Base-by-base conservation (phyloP, 352 stramenopile species). In the Globisporangium recalcitrans region DNA sequence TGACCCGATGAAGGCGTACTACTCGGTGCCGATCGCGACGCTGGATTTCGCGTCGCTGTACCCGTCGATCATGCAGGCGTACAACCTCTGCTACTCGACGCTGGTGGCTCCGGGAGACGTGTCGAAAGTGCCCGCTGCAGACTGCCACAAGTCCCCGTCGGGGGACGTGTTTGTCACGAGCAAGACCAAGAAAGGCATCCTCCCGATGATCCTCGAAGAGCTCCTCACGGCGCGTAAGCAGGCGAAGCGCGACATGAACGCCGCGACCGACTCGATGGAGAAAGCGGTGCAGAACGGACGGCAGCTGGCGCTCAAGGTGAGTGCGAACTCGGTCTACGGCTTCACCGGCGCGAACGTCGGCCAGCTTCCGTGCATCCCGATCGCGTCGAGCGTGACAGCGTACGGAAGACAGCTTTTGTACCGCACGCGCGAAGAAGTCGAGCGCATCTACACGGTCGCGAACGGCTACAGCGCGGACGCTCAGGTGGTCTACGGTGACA, bases 31-130 rank as follows among this genome's bases (percentile, higher is more conserved):
- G 11, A 99, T 99, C 72, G 96, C 97, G 19, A 99, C 97, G 47
- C 73, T 99, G 54, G 98, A 99, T 93, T 99, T 99, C 78, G 97
- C 97, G 11, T 99, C 97, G n/a, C 82, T 99, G 65, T 99, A 99
- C 71, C 98, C 98, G 49, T 99, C 96, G 52, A 99, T 99, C 74
- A 99, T 99, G 97, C 97, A 99, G 70, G 97, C 96, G 8, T 98
- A 99, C 77, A 99, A 99, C 72, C 69, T 99, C 9, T 99, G 98
- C 77, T 99, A 99, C 80, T 99, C 96, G 32, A 99, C 98, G n/a
- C 84, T 99, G 21, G 82, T 99, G 6, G 85, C 85, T 16, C 74
- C 75, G 21, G 62, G 58, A 19, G 89, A 96, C 29, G 74, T 88
- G 4, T 56, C 68, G 60, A 89, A 90, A 46, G 48, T 94, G 19